A percentile compares a stretch with the other conserved stretches of the same genome.
Conservation (phyloP, 208 protist species). For the Kentomonas sorsogonicus region DNA sequence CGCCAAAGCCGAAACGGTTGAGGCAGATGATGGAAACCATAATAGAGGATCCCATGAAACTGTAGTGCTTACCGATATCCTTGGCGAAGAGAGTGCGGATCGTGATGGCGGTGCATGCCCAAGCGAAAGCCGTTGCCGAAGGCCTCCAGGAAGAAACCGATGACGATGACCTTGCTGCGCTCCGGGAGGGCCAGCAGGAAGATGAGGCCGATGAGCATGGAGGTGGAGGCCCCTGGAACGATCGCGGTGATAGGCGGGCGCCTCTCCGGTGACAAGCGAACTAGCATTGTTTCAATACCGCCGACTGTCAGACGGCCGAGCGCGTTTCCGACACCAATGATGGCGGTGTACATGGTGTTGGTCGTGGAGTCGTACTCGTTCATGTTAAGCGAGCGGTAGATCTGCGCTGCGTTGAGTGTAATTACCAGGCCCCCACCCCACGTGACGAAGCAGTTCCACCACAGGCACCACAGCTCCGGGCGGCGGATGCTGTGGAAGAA, state of each 20-base stretch:
- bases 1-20: conserved; percentile 77
- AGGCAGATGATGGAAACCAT: conserved; percentile 62
- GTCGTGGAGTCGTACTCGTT: conserved; percentile 25
- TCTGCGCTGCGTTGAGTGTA: conserved; percentile 67
- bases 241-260: conserved; percentile 48
- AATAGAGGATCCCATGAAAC: conserved; percentile 62
- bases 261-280: conserved; percentile 15
- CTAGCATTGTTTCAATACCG: conserved; percentile 50
- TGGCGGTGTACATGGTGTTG: conserved; percentile 48
- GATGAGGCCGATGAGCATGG: conserved; percentile 37
- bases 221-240: conserved; percentile 26
- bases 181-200: conserved; percentile 42
- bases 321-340: conserved; percentile 67
- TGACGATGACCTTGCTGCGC: conserved; percentile 47
- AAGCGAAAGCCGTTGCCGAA: too few species aligned
- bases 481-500: conserved; percentile 70
- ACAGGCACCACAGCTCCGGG: conserved; percentile 63
- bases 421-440: conserved; percentile 71
- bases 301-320: conserved; percentile 50
- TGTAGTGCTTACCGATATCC: conserved; percentile 83
- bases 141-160: conserved; percentile 56
- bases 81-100: conserved; percentile 59
- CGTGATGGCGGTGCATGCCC: conserved; percentile 42
- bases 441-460: conserved; percentile 58
- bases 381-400: conserved; percentile 58